A percentile compares a stretch with the other conserved stretches of the same genome.
Evolutionary conservation across 768 basidiomycete genomes (phyloP).

Genomic region (Tulasnella sp.): DNA sequence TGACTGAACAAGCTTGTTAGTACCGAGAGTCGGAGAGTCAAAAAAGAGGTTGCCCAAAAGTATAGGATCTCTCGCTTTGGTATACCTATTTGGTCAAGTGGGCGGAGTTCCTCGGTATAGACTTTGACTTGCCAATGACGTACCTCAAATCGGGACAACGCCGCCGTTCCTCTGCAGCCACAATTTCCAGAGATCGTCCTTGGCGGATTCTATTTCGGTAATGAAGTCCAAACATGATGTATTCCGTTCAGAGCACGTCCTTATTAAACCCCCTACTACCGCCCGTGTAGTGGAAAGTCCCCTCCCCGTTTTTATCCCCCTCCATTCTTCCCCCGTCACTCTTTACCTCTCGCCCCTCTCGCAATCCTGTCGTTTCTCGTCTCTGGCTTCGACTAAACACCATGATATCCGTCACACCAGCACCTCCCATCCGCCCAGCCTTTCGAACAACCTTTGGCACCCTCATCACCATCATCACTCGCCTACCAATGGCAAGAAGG

Average conservation of each 20-base stretch:
- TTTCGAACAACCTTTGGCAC: slow-evolving; percentile 9
- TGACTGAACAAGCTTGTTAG: not conserved
- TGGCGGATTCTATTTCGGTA: not conserved
- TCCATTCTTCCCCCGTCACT: not conserved
- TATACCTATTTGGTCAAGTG: not conserved
- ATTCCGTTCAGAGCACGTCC: not conserved
- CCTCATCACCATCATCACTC: not conserved
- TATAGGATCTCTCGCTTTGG: not conserved
- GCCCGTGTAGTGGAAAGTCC: not conserved
- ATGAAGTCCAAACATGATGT: not conserved
- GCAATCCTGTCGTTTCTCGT: not conserved
- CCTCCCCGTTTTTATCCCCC: not conserved
- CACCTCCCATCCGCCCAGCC: not conserved
- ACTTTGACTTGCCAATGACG: not conserved
- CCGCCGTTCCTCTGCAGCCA: not conserved
- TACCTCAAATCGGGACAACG: not conserved
- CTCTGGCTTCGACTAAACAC: not conserved
- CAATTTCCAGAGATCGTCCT: not conserved
- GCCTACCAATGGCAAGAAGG: not conserved
- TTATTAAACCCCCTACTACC: not conserved
- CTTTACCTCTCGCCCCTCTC: not conserved
- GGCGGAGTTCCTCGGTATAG: not conserved
- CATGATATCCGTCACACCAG: not conserved
- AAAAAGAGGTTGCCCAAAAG: not conserved
- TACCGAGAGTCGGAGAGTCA: not conserved